Percentiles rank a stretch among this genome's conserved stretches.
Evolutionary conservation across 2,329 filamentous ascomycete genomes (phyloP).

Genomic region (Ophiostoma sp.): DNA sequence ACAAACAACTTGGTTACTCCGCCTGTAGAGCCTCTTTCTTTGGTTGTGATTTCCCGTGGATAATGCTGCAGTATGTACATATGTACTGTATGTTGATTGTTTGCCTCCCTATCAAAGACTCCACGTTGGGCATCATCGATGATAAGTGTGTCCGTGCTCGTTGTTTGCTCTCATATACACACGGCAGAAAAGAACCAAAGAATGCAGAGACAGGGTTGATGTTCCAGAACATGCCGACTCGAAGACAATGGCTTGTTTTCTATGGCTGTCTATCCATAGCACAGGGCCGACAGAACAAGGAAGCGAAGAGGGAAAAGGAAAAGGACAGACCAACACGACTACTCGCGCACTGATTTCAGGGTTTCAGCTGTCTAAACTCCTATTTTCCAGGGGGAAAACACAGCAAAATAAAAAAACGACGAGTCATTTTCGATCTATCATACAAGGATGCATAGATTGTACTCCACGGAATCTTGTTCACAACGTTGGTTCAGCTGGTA

Average conservation of each 20-base stretch:
- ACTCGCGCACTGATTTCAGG: not conserved
- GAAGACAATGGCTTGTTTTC: not conserved
- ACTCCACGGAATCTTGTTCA: not conserved
- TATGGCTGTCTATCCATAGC: not conserved
- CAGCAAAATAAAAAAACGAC: not conserved
- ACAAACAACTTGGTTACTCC: too few relatives aligned
- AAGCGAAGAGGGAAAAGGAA: not conserved
- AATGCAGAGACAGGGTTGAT: not conserved
- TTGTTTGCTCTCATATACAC: not conserved
- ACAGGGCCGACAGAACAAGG: not conserved
- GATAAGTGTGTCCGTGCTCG: not conserved
- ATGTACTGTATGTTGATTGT: not conserved
- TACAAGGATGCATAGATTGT: not conserved
- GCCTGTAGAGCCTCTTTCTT: too few relatives aligned
- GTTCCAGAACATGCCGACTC: slow-evolving; percentile 9
- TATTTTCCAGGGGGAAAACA: not conserved
- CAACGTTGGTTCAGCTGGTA: not conserved
- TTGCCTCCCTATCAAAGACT: not conserved
- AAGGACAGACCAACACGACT: not conserved
- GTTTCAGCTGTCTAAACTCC: not conserved
- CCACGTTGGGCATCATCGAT: slow-evolving; percentile 9
- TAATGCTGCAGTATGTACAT: too few relatives aligned
- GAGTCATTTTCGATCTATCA: slow-evolving; percentile 24
- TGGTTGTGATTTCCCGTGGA: too few relatives aligned
- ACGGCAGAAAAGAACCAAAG: not conserved